phyloP scores from a whole-genome alignment of 1,139 yeast genomes.

The Yamadazyma diospyri region DNA sequence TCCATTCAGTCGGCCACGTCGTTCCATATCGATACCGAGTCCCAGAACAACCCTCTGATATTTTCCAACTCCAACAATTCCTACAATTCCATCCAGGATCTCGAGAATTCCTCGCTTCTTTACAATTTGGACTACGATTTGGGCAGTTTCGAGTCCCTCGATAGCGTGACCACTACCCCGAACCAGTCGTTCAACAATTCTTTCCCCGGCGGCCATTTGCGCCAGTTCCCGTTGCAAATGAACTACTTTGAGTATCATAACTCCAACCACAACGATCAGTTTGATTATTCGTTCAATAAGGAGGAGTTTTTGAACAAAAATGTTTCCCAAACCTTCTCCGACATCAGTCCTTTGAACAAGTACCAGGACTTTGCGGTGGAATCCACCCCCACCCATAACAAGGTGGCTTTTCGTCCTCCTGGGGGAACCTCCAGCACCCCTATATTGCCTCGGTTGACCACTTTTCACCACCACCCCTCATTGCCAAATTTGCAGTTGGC shows the following conservation, averaged over 20 bases:
- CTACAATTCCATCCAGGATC: constrained; percentile 13
- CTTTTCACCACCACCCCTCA: constrained; percentile 15
- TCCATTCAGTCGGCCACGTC: constrained; percentile 16
- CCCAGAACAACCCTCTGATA: constrained; percentile 8
- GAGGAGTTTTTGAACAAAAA: constrained; percentile 3
- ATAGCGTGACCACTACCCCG: constrained; percentile 14
- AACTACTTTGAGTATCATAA: constrained; percentile 17
- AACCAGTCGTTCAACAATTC: constrained; percentile 5
- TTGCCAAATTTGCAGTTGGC: constrained; percentile 8
- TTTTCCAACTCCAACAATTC: constrained; percentile 11
- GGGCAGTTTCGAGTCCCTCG: constrained; percentile 27
- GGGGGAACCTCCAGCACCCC: constrained; percentile 11
- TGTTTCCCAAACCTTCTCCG: constrained; percentile 2
- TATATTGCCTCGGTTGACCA: constrained; percentile 17
- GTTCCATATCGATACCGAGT: constrained; percentile 9
- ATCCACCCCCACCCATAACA: constrained; percentile 12
- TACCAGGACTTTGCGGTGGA: constrained; percentile 2
- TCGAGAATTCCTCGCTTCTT: constrained; percentile 17
- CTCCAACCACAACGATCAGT: constrained; percentile 14
- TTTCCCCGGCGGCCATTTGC: constrained; percentile 1
- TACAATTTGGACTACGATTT: constrained; percentile 27
- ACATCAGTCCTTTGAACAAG: constrained; percentile 4
- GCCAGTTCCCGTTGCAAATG: constrained; percentile 15
- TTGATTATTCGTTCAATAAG: constrained; percentile 14
- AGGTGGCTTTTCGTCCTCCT: constrained; percentile 13